phyloP scores from a whole-genome alignment of 345 rosid species.

The Erysimum cheiranthoides region DNA sequence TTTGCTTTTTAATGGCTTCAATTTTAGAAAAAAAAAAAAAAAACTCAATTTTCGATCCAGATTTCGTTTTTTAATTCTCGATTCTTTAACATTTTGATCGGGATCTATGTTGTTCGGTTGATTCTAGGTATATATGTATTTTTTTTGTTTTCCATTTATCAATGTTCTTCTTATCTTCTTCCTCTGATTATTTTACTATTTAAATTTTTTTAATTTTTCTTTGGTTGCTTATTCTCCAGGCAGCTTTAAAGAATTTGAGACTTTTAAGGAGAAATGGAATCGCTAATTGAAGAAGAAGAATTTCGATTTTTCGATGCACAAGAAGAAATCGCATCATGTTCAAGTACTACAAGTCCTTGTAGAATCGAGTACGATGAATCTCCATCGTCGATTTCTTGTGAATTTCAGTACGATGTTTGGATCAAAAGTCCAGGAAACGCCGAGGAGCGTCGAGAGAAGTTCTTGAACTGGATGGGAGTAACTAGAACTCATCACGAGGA shows the following conservation, averaged over 20 bases:
- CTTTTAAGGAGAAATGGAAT: constrained; percentile 54
- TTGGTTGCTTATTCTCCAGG: constrained; percentile 47
- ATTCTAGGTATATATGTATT: constrained; percentile 37
- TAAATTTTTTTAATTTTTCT: not conserved
- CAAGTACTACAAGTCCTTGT: constrained; percentile 28
- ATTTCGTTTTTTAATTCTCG: constrained; percentile 18
- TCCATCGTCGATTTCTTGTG: constrained; percentile 21
- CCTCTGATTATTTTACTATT: constrained; percentile 58
- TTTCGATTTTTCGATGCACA: constrained; percentile 72
- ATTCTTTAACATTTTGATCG: constrained; percentile 58
- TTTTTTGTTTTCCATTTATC: constrained; percentile 15
- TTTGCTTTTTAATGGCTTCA: constrained; percentile 37
- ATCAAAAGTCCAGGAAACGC: constrained; percentile 62
- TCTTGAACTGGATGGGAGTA: constrained; percentile 67
- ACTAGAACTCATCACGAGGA: constrained; percentile 5
- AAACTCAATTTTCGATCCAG: constrained; percentile 48
- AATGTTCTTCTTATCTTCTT: constrained; percentile 48
- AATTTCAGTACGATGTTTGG: constrained; percentile 69
- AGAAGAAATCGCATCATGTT: constrained; percentile 61
- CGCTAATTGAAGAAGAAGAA: constrained; percentile 65
- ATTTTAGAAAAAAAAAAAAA: constrained; percentile 1
- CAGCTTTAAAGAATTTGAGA: constrained; percentile 42
- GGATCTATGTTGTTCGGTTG: constrained; percentile 93
- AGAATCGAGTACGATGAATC: constrained; percentile 18
- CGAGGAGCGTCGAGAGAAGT: constrained; percentile 60